Base-by-base conservation (phyloP, 371 early-diverging fungal genomes). In the Mortierella sp. region DNA sequence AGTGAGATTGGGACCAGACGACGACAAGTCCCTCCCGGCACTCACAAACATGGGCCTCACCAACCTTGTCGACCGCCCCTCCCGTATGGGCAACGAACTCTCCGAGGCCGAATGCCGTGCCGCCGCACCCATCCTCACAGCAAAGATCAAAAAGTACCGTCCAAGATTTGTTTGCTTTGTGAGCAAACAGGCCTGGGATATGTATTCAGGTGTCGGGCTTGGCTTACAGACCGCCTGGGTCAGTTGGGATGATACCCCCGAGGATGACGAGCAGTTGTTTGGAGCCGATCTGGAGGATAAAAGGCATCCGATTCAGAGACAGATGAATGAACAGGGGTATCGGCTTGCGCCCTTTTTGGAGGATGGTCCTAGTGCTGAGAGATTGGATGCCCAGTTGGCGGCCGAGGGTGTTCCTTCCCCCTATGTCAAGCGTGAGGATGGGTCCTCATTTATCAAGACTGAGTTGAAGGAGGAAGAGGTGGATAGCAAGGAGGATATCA, bases 91-190 rank as follows among this genome's bases (percentile, higher is more conserved):
- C 7, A 85, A 88, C 34, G 93, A 93, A 39, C 87, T 95, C 39
- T 87, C 89, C 0, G 68, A 77, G 16, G 68, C 73, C 0, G 95
- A 95, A 73, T 90, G 91, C 73, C 86, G 87, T 7, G 90, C 86
- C 2, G 91, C 92, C 0, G 92, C 92, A 34, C 93, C 93, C 0
- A 72, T 83, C n/a, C 79, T 94, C 41, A 87, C 87, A 16, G 86
- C 85, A 29, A 95, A 94, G 79, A 89, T 95, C 63, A 73, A 78
- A 11, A 76, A 85, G 26, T 88, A 89, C 66, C 87, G 87, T 52
- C 95, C 95, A 0, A 76, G 87, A 16, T 85, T 94, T 45, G 90
- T 91, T 8, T 94, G 94, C 71, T 95, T 94, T 85, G 89, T 95
- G 14, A 93, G 95, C 31, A 93, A 91, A 66, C 92, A 92, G 9